Evolutionary conservation across 2,329 filamentous ascomycete species (phyloP).

Genomic region (Drechslerella stenobrocha): DNA sequence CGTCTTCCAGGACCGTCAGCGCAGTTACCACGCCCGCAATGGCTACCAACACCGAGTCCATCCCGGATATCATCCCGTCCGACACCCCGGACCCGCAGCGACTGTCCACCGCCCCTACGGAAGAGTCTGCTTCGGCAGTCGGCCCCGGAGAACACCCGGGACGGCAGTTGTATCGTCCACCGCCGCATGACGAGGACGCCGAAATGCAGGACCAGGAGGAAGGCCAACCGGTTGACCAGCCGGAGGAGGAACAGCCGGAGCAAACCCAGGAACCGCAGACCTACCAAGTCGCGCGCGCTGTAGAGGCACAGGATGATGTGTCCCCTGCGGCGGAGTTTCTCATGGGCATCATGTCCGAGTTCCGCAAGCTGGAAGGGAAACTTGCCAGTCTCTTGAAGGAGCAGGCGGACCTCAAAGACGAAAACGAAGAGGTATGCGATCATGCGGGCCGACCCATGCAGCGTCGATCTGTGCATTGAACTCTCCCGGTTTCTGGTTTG

Average conservation of each 20-base stretch:
- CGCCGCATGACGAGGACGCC: slow-evolving; percentile 32
- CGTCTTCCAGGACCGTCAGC: slow-evolving; percentile 26
- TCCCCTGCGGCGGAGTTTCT: slow-evolving; percentile 37
- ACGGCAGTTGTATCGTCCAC: slow-evolving; percentile 24
- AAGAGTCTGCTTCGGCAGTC: slow-evolving; percentile 39
- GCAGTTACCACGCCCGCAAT: slow-evolving; percentile 29
- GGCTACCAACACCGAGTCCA: slow-evolving; percentile 42
- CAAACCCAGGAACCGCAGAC: slow-evolving; percentile 10
- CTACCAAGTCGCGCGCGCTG: not conserved
- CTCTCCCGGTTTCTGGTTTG: too few species aligned
- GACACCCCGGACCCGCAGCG: slow-evolving; percentile 32
- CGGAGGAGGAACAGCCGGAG: slow-evolving; percentile 19
- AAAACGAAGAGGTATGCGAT: slow-evolving; percentile 48
- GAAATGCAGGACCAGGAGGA: slow-evolving; percentile 44
- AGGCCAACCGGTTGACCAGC: slow-evolving; percentile 6
- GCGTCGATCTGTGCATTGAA: too few species aligned
- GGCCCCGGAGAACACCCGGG: slow-evolving; percentile 25
- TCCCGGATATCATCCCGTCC: slow-evolving; percentile 40
- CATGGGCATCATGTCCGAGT: slow-evolving; percentile 45
- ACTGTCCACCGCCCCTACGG: slow-evolving; percentile 44
- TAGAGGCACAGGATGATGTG: slow-evolving; percentile 3
- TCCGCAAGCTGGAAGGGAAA: slow-evolving; percentile 45
- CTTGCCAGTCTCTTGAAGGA: slow-evolving; percentile 31
- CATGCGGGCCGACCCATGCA: not conserved
- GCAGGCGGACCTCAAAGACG: slow-evolving; percentile 40